These are phyloP conservation scores for Candida morakotiae DNA, from an alignment of 805 yeast species.

Conservation along the genomic window DNA sequence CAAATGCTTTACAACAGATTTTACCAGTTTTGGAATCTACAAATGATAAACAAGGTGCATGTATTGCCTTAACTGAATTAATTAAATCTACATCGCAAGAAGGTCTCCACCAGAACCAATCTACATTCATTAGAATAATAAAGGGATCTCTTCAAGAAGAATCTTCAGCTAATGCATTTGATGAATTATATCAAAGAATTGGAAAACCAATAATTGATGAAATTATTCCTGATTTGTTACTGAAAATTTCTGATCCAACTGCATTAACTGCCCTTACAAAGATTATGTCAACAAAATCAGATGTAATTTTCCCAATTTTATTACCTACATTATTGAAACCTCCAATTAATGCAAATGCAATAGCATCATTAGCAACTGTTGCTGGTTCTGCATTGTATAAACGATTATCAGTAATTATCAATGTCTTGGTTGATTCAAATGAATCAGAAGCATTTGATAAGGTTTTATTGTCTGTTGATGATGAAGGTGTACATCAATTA, in stretches of 20 bases:
- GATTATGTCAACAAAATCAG: slow-evolving; percentile 86
- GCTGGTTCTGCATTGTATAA: slow-evolving; percentile 80
- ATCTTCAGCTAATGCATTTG: slow-evolving; percentile 90
- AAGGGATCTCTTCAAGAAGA: slow-evolving; percentile 77
- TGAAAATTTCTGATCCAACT: slow-evolving; percentile 64
- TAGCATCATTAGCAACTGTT: slow-evolving; percentile 85
- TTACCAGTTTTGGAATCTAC: slow-evolving; percentile 83
- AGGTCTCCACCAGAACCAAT: slow-evolving; percentile 61
- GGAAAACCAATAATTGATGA: slow-evolving; percentile 88
- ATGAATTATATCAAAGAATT: slow-evolving; percentile 73
- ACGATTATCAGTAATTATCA: slow-evolving; percentile 69
- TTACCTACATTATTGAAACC: slow-evolving; percentile 78
- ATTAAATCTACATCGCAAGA: slow-evolving; percentile 68
- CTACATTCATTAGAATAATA: slow-evolving; percentile 66
- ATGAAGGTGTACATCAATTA: slow-evolving; percentile 79
- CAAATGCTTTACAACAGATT: slow-evolving; percentile 76
- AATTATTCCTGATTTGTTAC: slow-evolving; percentile 77
- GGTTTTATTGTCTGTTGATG: slow-evolving; percentile 68
- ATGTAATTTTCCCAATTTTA: slow-evolving; percentile 88
- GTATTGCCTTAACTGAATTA: slow-evolving; percentile 86
- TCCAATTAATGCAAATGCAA: slow-evolving; percentile 81
- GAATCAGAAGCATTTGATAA: slow-evolving; percentile 58
- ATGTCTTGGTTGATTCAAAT: slow-evolving; percentile 63
- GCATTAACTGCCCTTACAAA: slow-evolving; percentile 89
- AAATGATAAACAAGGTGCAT: slow-evolving; percentile 94